phyloP scores from a whole-genome alignment of 2,329 filamentous ascomycete species.

The Colletotrichum acutatum region DNA sequence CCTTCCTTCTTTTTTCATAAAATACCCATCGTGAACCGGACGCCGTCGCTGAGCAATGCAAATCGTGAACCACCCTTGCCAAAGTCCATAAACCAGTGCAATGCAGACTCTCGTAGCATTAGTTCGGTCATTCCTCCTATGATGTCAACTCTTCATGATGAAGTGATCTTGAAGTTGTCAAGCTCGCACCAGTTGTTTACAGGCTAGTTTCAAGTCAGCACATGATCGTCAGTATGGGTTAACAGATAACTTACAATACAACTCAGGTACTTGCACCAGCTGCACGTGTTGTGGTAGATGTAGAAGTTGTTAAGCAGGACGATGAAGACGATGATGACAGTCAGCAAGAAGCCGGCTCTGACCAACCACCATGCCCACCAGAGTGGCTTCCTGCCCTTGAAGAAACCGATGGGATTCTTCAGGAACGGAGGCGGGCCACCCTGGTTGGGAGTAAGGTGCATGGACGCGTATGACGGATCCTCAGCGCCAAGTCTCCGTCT shows the following conservation, averaged over 20 bases:
- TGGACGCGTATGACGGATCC: conserved; percentile 77
- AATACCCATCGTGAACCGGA: conserved; percentile 29
- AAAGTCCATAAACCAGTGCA: conserved; percentile 8
- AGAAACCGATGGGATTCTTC: conserved; percentile 79
- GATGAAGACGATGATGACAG: conserved; percentile 87
- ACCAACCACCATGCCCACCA: conserved; percentile 99
- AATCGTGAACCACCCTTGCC: neutral
- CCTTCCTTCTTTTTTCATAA: conserved; percentile 8
- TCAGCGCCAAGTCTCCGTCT: conserved; percentile 75
- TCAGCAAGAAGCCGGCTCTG: conserved; percentile 79
- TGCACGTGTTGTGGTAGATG: conserved; percentile 77
- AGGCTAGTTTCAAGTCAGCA: conserved; percentile 53
- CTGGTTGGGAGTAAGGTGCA: conserved; percentile 62
- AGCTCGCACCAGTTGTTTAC: conserved; percentile 76
- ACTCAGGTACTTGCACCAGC: conserved; percentile 95
- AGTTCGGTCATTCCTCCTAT: neutral
- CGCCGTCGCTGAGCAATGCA: conserved; percentile 41
- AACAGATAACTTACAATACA: conserved; percentile 78
- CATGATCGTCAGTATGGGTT: neutral
- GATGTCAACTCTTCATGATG: neutral
- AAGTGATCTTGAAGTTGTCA: conserved; percentile 43
- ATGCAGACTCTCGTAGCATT: neutral
- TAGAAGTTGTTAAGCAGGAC: conserved; percentile 94
- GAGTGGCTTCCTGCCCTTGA: conserved; percentile 89
- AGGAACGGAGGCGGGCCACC: conserved; percentile 63